Evolutionary conservation across 495 filamentous ascomycete genomes (phyloP).

Genomic region (Ramalina intermedia): DNA sequence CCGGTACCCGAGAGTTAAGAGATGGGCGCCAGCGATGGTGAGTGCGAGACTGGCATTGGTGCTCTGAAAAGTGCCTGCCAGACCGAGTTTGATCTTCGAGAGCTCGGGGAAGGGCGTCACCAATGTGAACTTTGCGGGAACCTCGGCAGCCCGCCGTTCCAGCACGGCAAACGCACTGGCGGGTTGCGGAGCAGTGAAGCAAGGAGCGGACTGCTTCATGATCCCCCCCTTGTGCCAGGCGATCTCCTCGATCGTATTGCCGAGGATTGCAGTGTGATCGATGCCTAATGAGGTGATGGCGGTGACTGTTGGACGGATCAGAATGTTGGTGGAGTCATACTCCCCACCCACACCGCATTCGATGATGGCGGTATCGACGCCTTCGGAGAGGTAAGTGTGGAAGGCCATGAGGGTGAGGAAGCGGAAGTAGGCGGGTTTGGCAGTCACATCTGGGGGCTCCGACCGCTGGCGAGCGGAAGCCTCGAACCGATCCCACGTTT

Average conservation of each 20-base stretch:
- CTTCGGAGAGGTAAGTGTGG: conserved; percentile 69
- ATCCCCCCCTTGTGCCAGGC: conserved; percentile 97
- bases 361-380: conserved; percentile 69
- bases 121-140: conserved; percentile 36
- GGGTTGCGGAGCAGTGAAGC: conserved; percentile 62
- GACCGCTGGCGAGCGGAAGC: conserved; percentile 25
- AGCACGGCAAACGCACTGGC: conserved; percentile 54
- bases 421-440: conserved; percentile 79
- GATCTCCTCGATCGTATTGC: conserved; percentile 74
- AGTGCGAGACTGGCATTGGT: conserved; percentile 75
- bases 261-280: conserved; percentile 70
- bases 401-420: conserved; percentile 84
- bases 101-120: conserved; percentile 39
- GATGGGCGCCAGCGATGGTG: conserved; percentile 43
- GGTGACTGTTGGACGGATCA: conserved; percentile 53
- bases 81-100: conserved; percentile 48
- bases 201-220: conserved; percentile 56
- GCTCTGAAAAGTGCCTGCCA: conserved; percentile 72
- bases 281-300: conserved; percentile 81
- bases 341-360: conserved; percentile 92
- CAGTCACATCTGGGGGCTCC: conserved; percentile 15
- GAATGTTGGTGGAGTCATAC: conserved; percentile 87
- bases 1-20: conserved; percentile 12
- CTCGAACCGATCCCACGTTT: conserved; percentile 71
- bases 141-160: conserved; percentile 52